A percentile compares a stretch with the other conserved stretches of the same genome.
phyloP scores from a whole-genome alignment of 2,329 filamentous ascomycete species.

The Fusarium transvaalense region DNA sequence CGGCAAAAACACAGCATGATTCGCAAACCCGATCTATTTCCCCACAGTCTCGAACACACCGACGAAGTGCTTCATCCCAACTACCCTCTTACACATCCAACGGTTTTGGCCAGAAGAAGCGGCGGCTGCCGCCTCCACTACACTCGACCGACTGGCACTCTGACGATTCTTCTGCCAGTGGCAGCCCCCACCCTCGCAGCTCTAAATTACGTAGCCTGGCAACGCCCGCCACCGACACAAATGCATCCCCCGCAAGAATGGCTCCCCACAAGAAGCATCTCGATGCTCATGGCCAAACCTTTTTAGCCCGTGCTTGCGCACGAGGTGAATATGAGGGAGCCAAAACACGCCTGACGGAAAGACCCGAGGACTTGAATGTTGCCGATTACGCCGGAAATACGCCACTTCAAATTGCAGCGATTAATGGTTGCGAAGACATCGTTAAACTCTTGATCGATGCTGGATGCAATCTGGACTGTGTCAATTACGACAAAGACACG shows the following conservation, averaged over 20 bases:
- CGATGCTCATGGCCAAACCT: slow-evolving; percentile 92
- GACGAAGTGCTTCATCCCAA: slow-evolving; percentile 74
- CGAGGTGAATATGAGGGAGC: slow-evolving; percentile 84
- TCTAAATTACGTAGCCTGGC: slow-evolving; percentile 69
- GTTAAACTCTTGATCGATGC: slow-evolving; percentile 88
- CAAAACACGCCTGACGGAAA: slow-evolving; percentile 78
- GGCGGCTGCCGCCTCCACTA: slow-evolving; percentile 70
- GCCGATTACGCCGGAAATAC: slow-evolving; percentile 97
- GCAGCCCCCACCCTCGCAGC: slow-evolving; percentile 69
- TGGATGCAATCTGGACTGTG: slow-evolving; percentile 84
- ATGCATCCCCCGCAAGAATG: slow-evolving; percentile 76
- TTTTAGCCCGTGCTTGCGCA: slow-evolving; percentile 89
- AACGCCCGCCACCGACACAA: slow-evolving; percentile 68
- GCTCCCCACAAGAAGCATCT: slow-evolving; percentile 84
- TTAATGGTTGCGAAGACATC: slow-evolving; percentile 88
- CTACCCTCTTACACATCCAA: slow-evolving; percentile 67
- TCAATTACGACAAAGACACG: slow-evolving; percentile 87
- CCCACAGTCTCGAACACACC: slow-evolving; percentile 69
- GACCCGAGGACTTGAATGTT: slow-evolving; percentile 88
- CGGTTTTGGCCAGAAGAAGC: slow-evolving; percentile 71
- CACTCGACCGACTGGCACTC: slow-evolving; percentile 75
- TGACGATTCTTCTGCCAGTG: slow-evolving; percentile 73
- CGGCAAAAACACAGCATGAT: slow-evolving; percentile 52
- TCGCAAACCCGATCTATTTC: slow-evolving; percentile 65
- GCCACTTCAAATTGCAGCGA: slow-evolving; percentile 89